phyloP scores from a whole-genome alignment of 2,329 filamentous ascomycete species.

The Chaetothyriales sp. region DNA sequence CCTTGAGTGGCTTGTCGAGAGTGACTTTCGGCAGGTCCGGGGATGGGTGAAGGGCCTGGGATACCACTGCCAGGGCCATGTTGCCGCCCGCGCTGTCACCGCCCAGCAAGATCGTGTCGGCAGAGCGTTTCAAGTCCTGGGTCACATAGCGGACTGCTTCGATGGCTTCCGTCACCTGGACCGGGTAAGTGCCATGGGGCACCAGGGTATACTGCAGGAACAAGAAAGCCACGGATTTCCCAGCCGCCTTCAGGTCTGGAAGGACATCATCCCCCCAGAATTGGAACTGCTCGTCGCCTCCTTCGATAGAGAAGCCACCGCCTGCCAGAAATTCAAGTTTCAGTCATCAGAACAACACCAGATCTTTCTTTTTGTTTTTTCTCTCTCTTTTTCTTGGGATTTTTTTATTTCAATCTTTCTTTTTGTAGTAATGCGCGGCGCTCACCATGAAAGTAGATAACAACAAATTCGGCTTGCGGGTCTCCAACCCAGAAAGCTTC shows the following conservation, averaged over 20 bases:
- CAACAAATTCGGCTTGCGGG: slow-evolving; percentile 13
- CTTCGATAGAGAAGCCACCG: slow-evolving; percentile 15
- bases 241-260: slow-evolving; percentile 15
- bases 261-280: slow-evolving; percentile 12
- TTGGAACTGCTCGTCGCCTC: slow-evolving; percentile 12
- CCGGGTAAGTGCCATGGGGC: slow-evolving; percentile 29
- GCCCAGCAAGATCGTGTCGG: slow-evolving; percentile 25
- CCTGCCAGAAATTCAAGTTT: slow-evolving; percentile 4
- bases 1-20: slow-evolving; percentile 25
- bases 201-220: slow-evolving; percentile 46
- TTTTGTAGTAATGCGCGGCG: too few relatives aligned
- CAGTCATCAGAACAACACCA: too few relatives aligned
- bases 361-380: too few relatives aligned
- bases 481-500: slow-evolving; percentile 17
- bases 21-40: slow-evolving; percentile 22
- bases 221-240: slow-evolving; percentile 35
- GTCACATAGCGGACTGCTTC: slow-evolving; percentile 27
- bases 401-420: too few relatives aligned
- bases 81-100: slow-evolving; percentile 34
- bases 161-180: slow-evolving; percentile 29
- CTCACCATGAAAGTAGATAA: slow-evolving; percentile 15
- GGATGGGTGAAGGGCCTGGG: slow-evolving; percentile 35
- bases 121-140: slow-evolving; percentile 20
- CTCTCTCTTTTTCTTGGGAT: too few relatives aligned
- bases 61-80: slow-evolving; percentile 20